Evolutionary conservation across 345 rosid species (phyloP).

Genomic region (Rhodomyrtus tomentosa): DNA sequence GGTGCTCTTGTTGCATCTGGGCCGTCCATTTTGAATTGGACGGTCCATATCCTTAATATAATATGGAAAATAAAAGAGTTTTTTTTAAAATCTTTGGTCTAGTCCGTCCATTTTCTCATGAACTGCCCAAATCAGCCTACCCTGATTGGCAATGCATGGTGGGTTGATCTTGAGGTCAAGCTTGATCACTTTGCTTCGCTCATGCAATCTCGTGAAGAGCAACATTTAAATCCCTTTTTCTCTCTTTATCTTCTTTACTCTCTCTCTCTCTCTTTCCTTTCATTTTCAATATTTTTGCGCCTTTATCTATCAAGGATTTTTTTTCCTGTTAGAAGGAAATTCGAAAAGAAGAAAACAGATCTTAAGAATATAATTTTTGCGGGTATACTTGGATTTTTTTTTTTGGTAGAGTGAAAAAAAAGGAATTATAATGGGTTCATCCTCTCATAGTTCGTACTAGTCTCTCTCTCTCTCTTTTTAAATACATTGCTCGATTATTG

Average conservation of each 20-base stretch:
- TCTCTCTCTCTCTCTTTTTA: not conserved
- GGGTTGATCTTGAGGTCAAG: not conserved
- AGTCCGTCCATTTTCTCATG: too few species aligned
- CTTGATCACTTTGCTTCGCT: not conserved
- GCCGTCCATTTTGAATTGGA: too few species aligned
- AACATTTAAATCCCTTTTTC: not conserved
- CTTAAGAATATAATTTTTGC: not conserved
- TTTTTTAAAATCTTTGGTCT: too few species aligned
- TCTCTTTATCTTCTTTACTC: not conserved
- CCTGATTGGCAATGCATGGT: too few species aligned
- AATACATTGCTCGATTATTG: not conserved
- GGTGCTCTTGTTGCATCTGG: too few species aligned
- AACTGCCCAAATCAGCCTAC: too few species aligned
- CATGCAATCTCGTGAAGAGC: not conserved
- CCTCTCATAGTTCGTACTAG: not conserved
- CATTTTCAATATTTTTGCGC: not conserved
- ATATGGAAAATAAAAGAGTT: too few species aligned
- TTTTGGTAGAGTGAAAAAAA: not conserved
- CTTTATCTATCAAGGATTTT: not conserved
- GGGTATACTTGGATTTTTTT: not conserved
- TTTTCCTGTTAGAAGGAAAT: not conserved
- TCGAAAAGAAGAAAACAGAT: rapidly evolving
- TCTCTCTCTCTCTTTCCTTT: not conserved
- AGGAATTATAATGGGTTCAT: not conserved
- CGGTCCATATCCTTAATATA: too few species aligned